Evolutionary conservation across 208 protist genomes (phyloP).

Genomic region (Trypanosoma caninum): DNA sequence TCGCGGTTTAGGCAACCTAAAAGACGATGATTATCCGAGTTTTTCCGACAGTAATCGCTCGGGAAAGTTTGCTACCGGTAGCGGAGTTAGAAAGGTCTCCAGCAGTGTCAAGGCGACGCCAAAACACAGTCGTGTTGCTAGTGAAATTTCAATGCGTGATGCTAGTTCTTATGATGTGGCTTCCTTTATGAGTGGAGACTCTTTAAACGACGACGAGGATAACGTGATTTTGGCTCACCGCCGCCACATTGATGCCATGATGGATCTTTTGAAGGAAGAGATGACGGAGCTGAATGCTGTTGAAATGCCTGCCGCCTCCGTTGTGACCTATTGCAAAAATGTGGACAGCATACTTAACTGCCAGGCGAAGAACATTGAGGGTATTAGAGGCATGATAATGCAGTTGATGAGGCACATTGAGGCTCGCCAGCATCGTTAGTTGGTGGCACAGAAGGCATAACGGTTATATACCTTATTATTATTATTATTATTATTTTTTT

Average conservation of each 20-base stretch:
- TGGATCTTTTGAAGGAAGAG: slow-evolving; percentile 91
- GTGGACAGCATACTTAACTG: slow-evolving; percentile 74
- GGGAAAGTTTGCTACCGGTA: slow-evolving; percentile 17
- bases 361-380: slow-evolving; percentile 77
- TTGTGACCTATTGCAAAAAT: slow-evolving; percentile 86
- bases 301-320: slow-evolving; percentile 85
- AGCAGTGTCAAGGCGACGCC: slow-evolving; percentile 22
- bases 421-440: slow-evolving; percentile 24
- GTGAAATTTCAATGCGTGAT: slow-evolving; percentile 32
- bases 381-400: slow-evolving; percentile 70
- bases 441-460: neutral
- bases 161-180: slow-evolving; percentile 32
- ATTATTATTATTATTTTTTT: slow-evolving; percentile 11
- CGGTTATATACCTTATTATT: neutral
- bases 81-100: slow-evolving; percentile 7
- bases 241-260: slow-evolving; percentile 92
- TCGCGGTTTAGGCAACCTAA: slow-evolving; percentile 17
- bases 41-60: slow-evolving; percentile 37
- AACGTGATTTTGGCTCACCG: slow-evolving; percentile 88
- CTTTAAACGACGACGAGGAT: slow-evolving; percentile 90
- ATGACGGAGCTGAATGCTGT: slow-evolving; percentile 91
- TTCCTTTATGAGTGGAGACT: slow-evolving; percentile 61
- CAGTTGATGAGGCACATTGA: slow-evolving; percentile 58
- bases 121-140: slow-evolving; percentile 32
- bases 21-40: slow-evolving; percentile 30